Conservation (phyloP, 495 filamentous ascomycete species). For the Parachaetomium inaequale region DNA sequence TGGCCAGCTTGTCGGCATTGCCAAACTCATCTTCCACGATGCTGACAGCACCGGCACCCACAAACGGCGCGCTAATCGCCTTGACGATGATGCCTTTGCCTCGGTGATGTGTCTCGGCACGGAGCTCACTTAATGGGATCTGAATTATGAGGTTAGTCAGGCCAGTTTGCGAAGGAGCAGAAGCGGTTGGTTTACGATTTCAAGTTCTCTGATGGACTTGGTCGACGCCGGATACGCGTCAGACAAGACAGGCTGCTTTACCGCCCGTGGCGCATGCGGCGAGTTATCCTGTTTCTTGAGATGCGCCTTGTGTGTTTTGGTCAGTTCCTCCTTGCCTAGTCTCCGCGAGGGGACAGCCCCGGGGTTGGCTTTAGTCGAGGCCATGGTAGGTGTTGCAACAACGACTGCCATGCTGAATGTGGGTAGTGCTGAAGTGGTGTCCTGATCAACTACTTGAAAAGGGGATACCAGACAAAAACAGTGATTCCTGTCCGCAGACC, state of each 20-base stretch:
- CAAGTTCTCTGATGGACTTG: conserved; percentile 34
- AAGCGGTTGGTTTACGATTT: conserved; percentile 23
- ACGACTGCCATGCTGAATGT: conserved; percentile 11
- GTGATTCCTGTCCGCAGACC: background rate
- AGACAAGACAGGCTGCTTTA: conserved; percentile 34
- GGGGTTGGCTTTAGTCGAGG: background rate
- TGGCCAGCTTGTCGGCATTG: conserved; percentile 43
- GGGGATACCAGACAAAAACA: background rate
- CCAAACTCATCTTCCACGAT: conserved; percentile 51
- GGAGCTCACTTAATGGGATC: conserved; percentile 37
- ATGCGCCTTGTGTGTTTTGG: conserved; percentile 33
- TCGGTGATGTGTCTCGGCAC: conserved; percentile 51
- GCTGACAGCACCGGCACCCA: conserved; percentile 42
- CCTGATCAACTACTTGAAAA: background rate
- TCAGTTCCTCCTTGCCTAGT: conserved; percentile 30
- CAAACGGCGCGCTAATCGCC: conserved; percentile 39
- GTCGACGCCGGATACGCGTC: conserved; percentile 35
- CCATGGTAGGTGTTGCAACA: conserved; percentile 3
- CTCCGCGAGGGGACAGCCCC: conserved; percentile 20
- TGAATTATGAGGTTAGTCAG: background rate
- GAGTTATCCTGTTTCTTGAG: conserved; percentile 31
- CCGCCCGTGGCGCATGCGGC: conserved; percentile 28
- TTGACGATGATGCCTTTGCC: conserved; percentile 44
- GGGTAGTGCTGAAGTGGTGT: background rate
- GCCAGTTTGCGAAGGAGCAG: background rate